Conservation (phyloP, 2,329 filamentous ascomycete species). For the Fusarium sp. region DNA sequence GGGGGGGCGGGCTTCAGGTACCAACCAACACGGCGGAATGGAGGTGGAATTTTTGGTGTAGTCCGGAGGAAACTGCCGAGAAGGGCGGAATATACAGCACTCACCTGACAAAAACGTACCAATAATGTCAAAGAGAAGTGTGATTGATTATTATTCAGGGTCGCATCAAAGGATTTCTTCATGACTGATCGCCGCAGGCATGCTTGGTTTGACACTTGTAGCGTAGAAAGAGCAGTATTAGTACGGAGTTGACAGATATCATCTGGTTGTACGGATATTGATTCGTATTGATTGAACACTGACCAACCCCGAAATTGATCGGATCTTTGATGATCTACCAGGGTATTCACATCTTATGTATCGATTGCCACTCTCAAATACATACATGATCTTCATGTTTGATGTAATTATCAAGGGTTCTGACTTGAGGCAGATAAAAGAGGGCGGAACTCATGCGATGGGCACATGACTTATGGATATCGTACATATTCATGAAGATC, state of each 20-base stretch:
- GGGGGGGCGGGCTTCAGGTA: constrained; percentile 25
- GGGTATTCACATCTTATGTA: constrained; percentile 2
- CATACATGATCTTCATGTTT: constrained; percentile 15
- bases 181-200: constrained; percentile 44
- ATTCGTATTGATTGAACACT: not conserved
- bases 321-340: constrained; percentile 5
- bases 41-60: constrained; percentile 14
- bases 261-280: not conserved
- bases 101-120: constrained; percentile 39
- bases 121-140: constrained; percentile 5
- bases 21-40: constrained; percentile 45
- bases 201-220: not conserved
- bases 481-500: constrained; percentile 18
- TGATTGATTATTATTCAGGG: constrained; percentile 27
- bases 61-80: constrained; percentile 45
- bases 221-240: not conserved
- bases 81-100: constrained; percentile 22
- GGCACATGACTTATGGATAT: not conserved
- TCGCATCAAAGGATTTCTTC: constrained; percentile 31
- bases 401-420: constrained; percentile 7
- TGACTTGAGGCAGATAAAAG: constrained; percentile 8
- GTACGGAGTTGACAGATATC: not conserved
- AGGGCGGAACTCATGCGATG: constrained; percentile 15
- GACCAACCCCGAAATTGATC: constrained; percentile 3
- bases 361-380: constrained; percentile 24